Evolutionary conservation across 2,329 filamentous ascomycete genomes (phyloP).

Genomic region (Pestalotiopsis sp.): DNA sequence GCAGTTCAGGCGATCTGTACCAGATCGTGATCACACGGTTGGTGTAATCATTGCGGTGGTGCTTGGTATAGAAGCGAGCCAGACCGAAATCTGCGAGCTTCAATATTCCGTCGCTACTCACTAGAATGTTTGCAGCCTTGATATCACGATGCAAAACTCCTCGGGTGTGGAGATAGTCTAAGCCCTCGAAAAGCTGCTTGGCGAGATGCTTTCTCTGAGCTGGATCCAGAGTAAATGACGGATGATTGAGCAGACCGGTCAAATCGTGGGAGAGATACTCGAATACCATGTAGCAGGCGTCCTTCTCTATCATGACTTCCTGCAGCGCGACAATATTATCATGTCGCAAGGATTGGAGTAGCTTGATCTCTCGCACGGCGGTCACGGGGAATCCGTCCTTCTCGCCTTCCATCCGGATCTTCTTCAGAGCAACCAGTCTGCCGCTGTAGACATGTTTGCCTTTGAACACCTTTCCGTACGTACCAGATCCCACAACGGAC

Average conservation of each 20-base stretch:
- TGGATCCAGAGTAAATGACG: constrained; percentile 80
- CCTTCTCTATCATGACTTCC: constrained; percentile 97
- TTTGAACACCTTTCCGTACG: constrained; percentile 95
- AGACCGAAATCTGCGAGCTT: constrained; percentile 97
- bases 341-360: constrained; percentile 85
- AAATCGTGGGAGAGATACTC: constrained; percentile 97
- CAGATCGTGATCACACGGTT: constrained; percentile 99
- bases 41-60: constrained; percentile 90
- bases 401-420: constrained; percentile 92
- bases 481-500: constrained; percentile 92
- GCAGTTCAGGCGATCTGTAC: constrained; percentile 90
- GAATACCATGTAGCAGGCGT: constrained; percentile 99
- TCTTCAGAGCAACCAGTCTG: constrained; percentile 81
- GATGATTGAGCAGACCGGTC: constrained; percentile 93
- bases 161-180: constrained; percentile 89
- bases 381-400: constrained; percentile 90
- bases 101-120: constrained; percentile 84
- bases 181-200: constrained; percentile 87
- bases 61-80: constrained; percentile 94
- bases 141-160: constrained; percentile 98
- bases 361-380: constrained; percentile 86
- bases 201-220: constrained; percentile 93
- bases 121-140: constrained; percentile 95
- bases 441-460: constrained; percentile 91
- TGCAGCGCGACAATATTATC: constrained; percentile 80